These are phyloP conservation scores for Jacaranda copaia DNA, from an alignment of 257 asterid species.

Conservation along the genomic window DNA sequence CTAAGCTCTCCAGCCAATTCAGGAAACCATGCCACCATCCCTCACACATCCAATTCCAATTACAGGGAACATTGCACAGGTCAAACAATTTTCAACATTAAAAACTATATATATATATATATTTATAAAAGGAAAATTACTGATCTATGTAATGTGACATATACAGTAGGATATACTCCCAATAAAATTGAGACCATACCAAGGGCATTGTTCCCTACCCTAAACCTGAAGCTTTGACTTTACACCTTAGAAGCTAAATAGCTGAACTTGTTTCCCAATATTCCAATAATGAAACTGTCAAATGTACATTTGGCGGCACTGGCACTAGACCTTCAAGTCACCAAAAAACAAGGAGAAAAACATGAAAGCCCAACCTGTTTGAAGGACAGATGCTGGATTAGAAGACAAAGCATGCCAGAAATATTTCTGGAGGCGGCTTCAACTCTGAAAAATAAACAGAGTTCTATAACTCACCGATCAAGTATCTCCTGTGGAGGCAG, in stretches of 20 bases:
- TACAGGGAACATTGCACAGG: too few relatives aligned
- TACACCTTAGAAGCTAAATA: conserved; percentile 33
- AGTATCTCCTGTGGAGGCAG: conserved; percentile 38
- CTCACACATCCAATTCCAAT: too few relatives aligned
- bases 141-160: too few relatives aligned
- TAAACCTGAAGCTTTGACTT: conserved; percentile 29
- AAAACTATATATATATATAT: too few relatives aligned
- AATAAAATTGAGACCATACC: not conserved
- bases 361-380: conserved; percentile 21
- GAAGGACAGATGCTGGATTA: conserved; percentile 22
- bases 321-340: conserved; percentile 38
- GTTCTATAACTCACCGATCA: not conserved
- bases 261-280: not conserved
- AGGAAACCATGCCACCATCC: too few relatives aligned
- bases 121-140: too few relatives aligned
- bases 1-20: too few relatives aligned
- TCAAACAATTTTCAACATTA: too few relatives aligned
- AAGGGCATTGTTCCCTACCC: conserved; percentile 35
- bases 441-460: conserved; percentile 28
- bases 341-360: conserved; percentile 27
- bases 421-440: not conserved
- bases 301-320: conserved; percentile 40
- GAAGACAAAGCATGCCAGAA: conserved; percentile 27
- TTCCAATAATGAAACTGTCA: conserved; percentile 34
- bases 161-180: not conserved